These are phyloP conservation scores for Panaeolus papilionaceus DNA, from an alignment of 768 basidiomycete species.

Conservation along the genomic window DNA sequence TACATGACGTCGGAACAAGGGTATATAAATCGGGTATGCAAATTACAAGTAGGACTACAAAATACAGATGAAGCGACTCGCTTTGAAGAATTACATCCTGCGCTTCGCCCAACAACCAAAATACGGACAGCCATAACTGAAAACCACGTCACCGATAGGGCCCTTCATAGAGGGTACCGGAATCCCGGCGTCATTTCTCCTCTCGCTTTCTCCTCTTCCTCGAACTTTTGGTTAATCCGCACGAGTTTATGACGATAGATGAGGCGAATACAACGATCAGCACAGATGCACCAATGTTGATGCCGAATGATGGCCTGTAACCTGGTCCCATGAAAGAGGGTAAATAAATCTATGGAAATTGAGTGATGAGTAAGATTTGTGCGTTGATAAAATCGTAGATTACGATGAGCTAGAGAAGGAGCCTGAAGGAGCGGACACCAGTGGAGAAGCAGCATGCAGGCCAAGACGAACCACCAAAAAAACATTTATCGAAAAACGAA, in stretches of 20 bases:
- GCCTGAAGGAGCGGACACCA: neutral
- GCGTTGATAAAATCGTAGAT: neutral
- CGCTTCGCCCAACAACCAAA: too few species aligned
- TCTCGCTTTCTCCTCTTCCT: conserved; percentile 5
- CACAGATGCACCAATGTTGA: conserved; percentile 33
- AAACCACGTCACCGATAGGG: too few species aligned
- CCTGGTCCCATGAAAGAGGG: conserved; percentile 71
- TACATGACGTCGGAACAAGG: neutral
- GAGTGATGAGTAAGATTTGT: neutral
- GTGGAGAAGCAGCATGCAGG: neutral
- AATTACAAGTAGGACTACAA: neutral
- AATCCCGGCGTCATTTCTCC: neutral
- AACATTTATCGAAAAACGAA: neutral
- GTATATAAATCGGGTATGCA: conserved; percentile 1
- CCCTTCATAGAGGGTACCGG: neutral
- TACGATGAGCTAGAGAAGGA: neutral
- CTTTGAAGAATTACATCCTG: too few species aligned
- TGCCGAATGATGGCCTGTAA: conserved; percentile 73
- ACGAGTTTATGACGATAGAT: neutral
- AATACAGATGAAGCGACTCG: neutral
- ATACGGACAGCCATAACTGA: too few species aligned
- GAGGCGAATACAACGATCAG: neutral
- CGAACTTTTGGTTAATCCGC: neutral
- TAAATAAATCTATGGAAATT: conserved; percentile 60
- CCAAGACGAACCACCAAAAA: neutral